phyloP scores from a whole-genome alignment of 2,329 filamentous ascomycete genomes.

The Microsporum audouinii region DNA sequence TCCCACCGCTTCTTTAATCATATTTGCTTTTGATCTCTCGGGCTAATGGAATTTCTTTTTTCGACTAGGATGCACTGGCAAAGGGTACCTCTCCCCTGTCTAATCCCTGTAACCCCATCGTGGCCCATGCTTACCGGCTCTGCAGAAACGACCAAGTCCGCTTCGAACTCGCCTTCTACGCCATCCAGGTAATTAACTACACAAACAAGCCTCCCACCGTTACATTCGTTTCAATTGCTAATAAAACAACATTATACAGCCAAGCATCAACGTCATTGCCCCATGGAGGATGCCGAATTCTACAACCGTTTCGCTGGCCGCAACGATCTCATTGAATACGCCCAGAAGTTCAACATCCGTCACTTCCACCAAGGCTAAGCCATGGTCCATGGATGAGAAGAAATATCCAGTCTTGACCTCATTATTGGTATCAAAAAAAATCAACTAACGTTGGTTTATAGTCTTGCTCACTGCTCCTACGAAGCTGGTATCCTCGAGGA shows the following conservation, averaged over 20 bases:
- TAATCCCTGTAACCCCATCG: neutral
- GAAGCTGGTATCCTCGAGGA: conserved; percentile 56
- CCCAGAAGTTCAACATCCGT: conserved; percentile 36
- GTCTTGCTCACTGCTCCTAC: conserved; percentile 56
- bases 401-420: neutral
- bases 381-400: conserved; percentile 39
- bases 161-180: conserved; percentile 42
- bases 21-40: neutral
- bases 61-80: conserved; percentile 33
- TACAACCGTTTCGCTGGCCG: conserved; percentile 40
- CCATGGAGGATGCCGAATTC: conserved; percentile 40
- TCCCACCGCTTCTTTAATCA: neutral
- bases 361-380: conserved; percentile 44
- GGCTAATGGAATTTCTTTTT: neutral
- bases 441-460: conserved; percentile 13
- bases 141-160: conserved; percentile 36
- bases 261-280: conserved; percentile 39
- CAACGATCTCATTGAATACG: conserved; percentile 40
- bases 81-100: conserved; percentile 22
- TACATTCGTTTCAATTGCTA: neutral
- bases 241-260: conserved; percentile 18
- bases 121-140: neutral
- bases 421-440: no score
- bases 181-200: conserved; percentile 23
- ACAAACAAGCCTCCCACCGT: neutral